Evolutionary conservation across 1,284 basidiomycete species (phyloP).

Genomic region (Ustilago shanxiensis): DNA sequence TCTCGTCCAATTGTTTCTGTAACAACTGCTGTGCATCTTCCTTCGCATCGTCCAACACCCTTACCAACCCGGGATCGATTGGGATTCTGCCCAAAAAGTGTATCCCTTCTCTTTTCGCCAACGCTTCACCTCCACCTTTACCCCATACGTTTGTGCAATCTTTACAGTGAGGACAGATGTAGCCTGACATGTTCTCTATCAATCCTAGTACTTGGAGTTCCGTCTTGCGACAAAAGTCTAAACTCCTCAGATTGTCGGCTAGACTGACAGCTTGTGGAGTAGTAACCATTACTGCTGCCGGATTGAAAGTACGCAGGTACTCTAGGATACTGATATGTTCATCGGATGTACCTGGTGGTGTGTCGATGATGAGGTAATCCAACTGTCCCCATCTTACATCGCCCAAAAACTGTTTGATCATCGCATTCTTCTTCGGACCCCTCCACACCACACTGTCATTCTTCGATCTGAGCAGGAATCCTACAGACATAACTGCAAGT

Average conservation of each 20-base stretch:
- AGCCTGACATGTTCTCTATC: conserved; percentile 99
- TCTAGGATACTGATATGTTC: conserved; percentile 96
- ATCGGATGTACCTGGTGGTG: conserved; percentile 95
- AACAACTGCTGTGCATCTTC: conserved; percentile 44
- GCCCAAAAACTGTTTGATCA: conserved; percentile 97
- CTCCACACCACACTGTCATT: conserved; percentile 97
- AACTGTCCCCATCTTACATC: conserved; percentile 97
- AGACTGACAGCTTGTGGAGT: conserved; percentile 97
- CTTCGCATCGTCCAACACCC: conserved; percentile 81
- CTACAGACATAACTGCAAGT: conserved; percentile 95
- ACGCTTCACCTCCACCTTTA: conserved; percentile 84
- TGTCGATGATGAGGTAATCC: conserved; percentile 97
- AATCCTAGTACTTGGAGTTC: conserved; percentile 89
- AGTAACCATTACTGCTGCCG: conserved; percentile 90
- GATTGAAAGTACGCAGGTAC: conserved; percentile 79
- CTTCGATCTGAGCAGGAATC: conserved; percentile 88
- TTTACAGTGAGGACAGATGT: conserved; percentile 86
- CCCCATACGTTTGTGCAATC: conserved; percentile 96
- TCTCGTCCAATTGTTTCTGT: conserved; percentile 13
- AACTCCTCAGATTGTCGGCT: conserved; percentile 92
- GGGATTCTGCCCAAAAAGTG: conserved; percentile 90
- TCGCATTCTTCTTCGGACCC: conserved; percentile 99
- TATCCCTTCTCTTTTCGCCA: conserved; percentile 80
- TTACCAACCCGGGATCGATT: conserved; percentile 91
- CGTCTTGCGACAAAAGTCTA: conserved; percentile 92